Evolutionary conservation across 2,329 filamentous ascomycete genomes (phyloP).

Genomic region (Pestalotiopsis sp.): DNA sequence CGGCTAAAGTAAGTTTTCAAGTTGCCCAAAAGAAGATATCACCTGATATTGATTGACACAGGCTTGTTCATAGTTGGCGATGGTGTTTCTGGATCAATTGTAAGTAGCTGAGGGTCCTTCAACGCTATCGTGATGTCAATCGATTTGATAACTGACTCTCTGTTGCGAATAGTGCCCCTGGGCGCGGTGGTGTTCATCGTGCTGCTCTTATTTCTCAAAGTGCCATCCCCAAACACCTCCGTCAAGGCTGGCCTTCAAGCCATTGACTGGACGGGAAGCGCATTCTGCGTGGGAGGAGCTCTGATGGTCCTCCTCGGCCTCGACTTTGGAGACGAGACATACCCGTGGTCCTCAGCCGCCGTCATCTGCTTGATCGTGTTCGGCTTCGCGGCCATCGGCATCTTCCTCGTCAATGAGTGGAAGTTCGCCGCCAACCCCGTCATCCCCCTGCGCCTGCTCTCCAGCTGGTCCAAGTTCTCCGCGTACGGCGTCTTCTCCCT

Average conservation of each 20-base stretch:
- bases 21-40: too few relatives aligned
- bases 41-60: conserved; percentile 39
- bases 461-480: conserved; percentile 57
- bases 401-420: conserved; percentile 66
- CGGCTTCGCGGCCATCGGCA: conserved; percentile 48
- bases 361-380: conserved; percentile 68
- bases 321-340: conserved; percentile 66
- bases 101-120: conserved; percentile 28
- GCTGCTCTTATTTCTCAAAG: conserved; percentile 64
- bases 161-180: conserved; percentile 40
- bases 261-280: conserved; percentile 62
- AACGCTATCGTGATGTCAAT: background rate
- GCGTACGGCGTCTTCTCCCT: conserved; percentile 50
- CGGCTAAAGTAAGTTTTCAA: conserved; percentile 14
- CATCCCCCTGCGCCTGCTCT: conserved; percentile 69
- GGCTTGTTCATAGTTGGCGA: conserved; percentile 63
- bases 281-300: conserved; percentile 65
- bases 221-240: conserved; percentile 69
- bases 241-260: conserved; percentile 63
- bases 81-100: conserved; percentile 59
- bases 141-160: too few relatives aligned
- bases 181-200: conserved; percentile 60
- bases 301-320: conserved; percentile 73
- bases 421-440: conserved; percentile 67
- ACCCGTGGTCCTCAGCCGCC: conserved; percentile 63